Percentiles rank a stretch among this genome's conserved stretches.
Conservation (phyloP, 2,329 filamentous ascomycete species). For the Phaeomoniella chlamydospora region DNA sequence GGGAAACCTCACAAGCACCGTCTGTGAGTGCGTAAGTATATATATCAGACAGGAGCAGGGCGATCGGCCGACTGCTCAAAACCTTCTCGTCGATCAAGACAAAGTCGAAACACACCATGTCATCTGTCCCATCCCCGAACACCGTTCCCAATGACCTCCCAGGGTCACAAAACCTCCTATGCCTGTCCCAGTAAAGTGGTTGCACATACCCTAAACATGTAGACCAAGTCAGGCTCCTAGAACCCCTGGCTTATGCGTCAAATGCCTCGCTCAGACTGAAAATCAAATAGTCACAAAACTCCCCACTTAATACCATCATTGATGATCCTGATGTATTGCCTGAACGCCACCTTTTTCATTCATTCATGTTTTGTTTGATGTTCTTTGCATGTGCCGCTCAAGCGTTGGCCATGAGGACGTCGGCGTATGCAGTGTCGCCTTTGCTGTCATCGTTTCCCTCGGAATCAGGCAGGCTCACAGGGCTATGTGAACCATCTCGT, state of each 20-base stretch:
- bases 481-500: slow-evolving; percentile 20
- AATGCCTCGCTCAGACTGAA: neutral
- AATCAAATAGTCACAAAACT: neutral
- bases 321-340: neutral
- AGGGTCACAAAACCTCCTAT: neutral
- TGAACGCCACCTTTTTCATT: neutral
- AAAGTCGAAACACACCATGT: too few species aligned
- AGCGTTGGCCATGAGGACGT: neutral
- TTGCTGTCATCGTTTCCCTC: neutral
- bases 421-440: neutral
- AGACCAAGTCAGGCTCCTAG: neutral
- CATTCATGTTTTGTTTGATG: neutral
- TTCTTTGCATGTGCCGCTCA: neutral
- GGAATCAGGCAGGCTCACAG: slow-evolving; percentile 26
- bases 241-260: neutral
- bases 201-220: neutral
- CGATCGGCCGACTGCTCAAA: too few species aligned
- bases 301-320: too few species aligned
- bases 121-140: too few species aligned
- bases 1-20: too few species aligned
- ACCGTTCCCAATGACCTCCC: neutral
- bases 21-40: too few species aligned
- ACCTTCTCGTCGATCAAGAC: too few species aligned
- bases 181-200: neutral
- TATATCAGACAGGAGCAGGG: too few species aligned